A percentile compares a stretch with the other conserved stretches of the same genome.
Conservation (phyloP, 176 grass and related monocot species). For the Aegilops longissima region DNA sequence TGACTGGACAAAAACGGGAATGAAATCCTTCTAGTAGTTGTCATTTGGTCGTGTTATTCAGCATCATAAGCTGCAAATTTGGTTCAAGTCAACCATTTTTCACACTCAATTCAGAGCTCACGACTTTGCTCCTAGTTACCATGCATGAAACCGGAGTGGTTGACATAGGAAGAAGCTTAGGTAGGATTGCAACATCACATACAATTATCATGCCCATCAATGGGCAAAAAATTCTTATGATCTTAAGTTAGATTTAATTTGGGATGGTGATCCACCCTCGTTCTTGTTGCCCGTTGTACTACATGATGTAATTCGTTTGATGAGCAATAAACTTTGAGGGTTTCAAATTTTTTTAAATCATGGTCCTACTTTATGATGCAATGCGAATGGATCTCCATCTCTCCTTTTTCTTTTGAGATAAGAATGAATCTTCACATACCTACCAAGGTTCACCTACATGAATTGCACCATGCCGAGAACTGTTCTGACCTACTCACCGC, state of each 20-base stretch:
- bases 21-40: not conserved
- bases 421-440: too few relatives aligned
- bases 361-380: not conserved
- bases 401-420: too few relatives aligned
- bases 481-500: not conserved
- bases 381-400: constrained; percentile 8
- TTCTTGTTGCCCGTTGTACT: too few relatives aligned
- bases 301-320: too few relatives aligned
- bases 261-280: too few relatives aligned
- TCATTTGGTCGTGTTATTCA: not conserved
- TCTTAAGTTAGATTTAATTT: too few relatives aligned
- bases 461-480: not conserved
- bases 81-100: not conserved
- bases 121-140: not conserved
- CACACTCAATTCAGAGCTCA: not conserved
- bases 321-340: too few relatives aligned
- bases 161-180: not conserved
- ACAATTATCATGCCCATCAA: not conserved
- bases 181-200: not conserved
- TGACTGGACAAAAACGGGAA: not conserved
- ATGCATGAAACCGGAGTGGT: not conserved
- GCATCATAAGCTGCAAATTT: not conserved
- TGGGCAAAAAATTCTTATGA: too few relatives aligned
- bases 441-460: not conserved
- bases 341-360: too few relatives aligned